These are phyloP conservation scores for Vigna trinervia DNA, from an alignment of 306 rosid species.

Conservation along the genomic window DNA sequence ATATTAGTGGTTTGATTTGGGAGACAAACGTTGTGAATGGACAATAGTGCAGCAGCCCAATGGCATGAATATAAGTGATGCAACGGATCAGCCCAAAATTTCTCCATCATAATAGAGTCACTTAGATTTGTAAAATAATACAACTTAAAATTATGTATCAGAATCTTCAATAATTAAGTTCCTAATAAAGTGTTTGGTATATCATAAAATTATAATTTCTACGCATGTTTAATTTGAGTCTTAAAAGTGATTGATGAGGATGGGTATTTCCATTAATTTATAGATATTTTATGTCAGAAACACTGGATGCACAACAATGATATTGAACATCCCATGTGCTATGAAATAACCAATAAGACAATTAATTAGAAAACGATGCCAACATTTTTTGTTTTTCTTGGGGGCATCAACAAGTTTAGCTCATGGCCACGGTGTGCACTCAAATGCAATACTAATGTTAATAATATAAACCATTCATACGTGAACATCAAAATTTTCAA, in stretches of 20 bases:
- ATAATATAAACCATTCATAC: too few relatives aligned
- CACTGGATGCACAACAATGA: background rate
- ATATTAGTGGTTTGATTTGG: background rate
- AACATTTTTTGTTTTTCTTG: background rate
- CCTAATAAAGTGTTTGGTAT: too few relatives aligned
- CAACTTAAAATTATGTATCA: background rate
- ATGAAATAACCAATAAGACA: conserved; percentile 22
- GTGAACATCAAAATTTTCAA: too few relatives aligned
- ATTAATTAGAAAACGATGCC: conserved; percentile 21
- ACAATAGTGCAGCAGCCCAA: conserved; percentile 32
- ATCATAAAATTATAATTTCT: too few relatives aligned
- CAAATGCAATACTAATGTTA: background rate
- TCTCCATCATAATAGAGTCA: background rate
- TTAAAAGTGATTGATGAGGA: background rate
- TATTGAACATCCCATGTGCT: conserved; percentile 36
- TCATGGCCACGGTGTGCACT: conserved; percentile 26
- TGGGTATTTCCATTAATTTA: conserved; percentile 29
- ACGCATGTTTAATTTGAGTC: background rate
- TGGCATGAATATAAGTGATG: background rate
- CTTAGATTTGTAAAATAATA: background rate
- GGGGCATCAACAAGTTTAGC: background rate
- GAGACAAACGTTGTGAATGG: conserved; percentile 9
- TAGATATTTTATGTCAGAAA: conserved; percentile 26
- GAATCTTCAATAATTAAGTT: too few relatives aligned
- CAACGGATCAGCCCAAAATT: conserved; percentile 21